Conservation (phyloP, 208 protist species). For the Trichomonas tenax region DNA sequence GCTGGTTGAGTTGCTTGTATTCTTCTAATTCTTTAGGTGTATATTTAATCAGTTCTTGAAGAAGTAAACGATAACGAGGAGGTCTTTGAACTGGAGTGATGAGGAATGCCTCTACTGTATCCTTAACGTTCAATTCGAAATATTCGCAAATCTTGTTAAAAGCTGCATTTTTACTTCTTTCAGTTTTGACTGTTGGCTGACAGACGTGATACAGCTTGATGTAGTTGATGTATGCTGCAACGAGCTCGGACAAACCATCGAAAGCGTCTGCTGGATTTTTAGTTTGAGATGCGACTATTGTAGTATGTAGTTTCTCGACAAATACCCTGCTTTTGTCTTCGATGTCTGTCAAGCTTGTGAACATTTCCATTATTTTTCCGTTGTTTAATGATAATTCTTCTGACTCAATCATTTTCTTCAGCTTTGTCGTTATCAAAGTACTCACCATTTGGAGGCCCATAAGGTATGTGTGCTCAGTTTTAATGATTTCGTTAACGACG, state of each 20-base stretch:
- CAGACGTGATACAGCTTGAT: neutral
- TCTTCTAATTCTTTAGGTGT: neutral
- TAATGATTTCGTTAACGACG: neutral
- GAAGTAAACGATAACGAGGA: conserved; percentile 26
- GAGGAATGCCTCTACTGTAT: neutral
- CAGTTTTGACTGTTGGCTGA: neutral
- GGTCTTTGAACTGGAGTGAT: conserved; percentile 27
- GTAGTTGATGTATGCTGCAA: neutral
- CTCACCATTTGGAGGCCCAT: neutral
- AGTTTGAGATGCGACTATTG: neutral
- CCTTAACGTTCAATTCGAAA: neutral
- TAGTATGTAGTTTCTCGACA: neutral
- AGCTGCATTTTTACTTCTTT: neutral
- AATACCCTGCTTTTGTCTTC: neutral
- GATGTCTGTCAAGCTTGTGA: neutral
- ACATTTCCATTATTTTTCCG: neutral
- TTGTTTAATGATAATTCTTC: neutral
- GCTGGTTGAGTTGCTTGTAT: neutral
- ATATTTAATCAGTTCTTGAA: conserved; percentile 27
- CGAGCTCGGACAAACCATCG: neutral
- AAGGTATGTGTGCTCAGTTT: neutral
- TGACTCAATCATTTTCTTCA: neutral
- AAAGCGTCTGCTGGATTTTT: neutral
- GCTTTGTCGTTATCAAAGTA: neutral
- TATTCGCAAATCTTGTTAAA: neutral